Conservation (phyloP, 306 rosid species). For the Crataegus laevigata region DNA sequence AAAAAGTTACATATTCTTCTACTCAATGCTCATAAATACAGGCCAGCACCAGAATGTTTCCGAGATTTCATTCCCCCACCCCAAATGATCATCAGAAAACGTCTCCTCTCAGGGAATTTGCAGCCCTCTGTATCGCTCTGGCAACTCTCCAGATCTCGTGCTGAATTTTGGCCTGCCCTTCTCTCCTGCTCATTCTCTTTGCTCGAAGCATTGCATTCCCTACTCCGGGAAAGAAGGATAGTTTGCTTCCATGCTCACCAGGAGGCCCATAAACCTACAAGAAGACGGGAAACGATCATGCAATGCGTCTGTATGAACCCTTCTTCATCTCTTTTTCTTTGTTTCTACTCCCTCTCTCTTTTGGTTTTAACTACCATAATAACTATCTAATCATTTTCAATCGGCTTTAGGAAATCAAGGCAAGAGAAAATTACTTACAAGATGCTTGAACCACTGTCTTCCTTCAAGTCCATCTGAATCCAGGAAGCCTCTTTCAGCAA, state of each 20-base stretch:
- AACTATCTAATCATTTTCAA: neutral
- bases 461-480: slow-evolving; percentile 63
- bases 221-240: slow-evolving; percentile 76
- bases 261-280: slow-evolving; percentile 74
- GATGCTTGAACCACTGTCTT: slow-evolving; percentile 82
- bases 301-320: neutral
- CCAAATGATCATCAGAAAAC: slow-evolving; percentile 33
- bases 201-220: slow-evolving; percentile 56
- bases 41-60: neutral
- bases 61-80: too few relatives aligned
- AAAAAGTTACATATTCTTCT: neutral
- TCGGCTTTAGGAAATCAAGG: neutral
- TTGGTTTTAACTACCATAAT: neutral
- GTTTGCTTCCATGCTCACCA: slow-evolving; percentile 37
- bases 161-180: slow-evolving; percentile 38
- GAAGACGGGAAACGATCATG: neutral
- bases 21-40: neutral
- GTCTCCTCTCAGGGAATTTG: slow-evolving; percentile 64
- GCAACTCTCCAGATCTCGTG: slow-evolving; percentile 92
- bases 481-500: slow-evolving; percentile 68
- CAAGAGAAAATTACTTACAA: slow-evolving; percentile 43
- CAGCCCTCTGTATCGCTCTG: slow-evolving; percentile 75
- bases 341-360: neutral
- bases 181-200: slow-evolving; percentile 17
- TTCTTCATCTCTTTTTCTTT: neutral